Evolutionary conservation across 176 grass and related monocot genomes (phyloP).

Genomic region (Oryza glaberrima): DNA sequence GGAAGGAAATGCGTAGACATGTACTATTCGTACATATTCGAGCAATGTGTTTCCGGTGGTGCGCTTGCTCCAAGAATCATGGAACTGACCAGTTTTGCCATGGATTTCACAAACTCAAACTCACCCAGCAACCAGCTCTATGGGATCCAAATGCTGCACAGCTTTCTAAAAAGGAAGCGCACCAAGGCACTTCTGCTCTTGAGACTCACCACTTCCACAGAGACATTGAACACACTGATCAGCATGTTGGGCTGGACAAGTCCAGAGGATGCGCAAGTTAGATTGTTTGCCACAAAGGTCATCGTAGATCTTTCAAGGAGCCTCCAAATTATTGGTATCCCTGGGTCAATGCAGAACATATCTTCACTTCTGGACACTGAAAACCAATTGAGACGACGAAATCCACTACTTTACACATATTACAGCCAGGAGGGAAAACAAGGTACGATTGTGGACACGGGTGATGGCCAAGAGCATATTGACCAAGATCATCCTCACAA

Average conservation of each 20-base stretch:
- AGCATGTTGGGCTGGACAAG: background rate
- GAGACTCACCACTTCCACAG: background rate
- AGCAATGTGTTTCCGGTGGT: background rate
- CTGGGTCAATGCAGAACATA: background rate
- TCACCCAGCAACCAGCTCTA: background rate
- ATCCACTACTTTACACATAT: background rate
- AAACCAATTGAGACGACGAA: background rate
- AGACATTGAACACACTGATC: background rate
- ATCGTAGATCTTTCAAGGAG: background rate
- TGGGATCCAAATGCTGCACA: slow-evolving; percentile 7
- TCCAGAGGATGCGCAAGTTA: background rate
- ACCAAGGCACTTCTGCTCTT: background rate
- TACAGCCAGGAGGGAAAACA: background rate
- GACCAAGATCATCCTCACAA: background rate
- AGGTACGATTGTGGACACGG: background rate
- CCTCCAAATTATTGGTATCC: background rate
- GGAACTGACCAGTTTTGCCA: slow-evolving; percentile 8
- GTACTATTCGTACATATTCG: slow-evolving; percentile 24
- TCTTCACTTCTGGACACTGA: background rate
- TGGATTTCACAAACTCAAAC: slow-evolving; percentile 7
- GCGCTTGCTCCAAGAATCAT: slow-evolving; percentile 13
- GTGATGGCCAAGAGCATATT: background rate
- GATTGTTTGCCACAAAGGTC: background rate
- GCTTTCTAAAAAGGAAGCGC: background rate
- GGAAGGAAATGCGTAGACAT: background rate